Base-by-base conservation (phyloP, 2,329 filamentous ascomycete genomes). In the Colletotrichum aenigma region DNA sequence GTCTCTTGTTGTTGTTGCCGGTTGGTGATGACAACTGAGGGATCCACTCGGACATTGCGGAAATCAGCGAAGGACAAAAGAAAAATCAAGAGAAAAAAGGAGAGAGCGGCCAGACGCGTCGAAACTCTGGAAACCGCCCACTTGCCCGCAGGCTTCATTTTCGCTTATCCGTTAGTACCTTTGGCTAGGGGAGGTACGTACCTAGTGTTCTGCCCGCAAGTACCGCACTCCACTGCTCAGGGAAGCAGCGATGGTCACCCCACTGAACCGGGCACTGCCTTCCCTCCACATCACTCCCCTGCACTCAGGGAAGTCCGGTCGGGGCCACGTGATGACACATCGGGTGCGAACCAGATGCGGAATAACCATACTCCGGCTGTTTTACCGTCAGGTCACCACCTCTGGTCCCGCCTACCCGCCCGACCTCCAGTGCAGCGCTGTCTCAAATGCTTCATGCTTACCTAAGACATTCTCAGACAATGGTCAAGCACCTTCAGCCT, bases 41-140 rank as follows among this genome's bases (percentile, higher is more conserved):
- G 58, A 21, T 64, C 71, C 71, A 71, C 58, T 24, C 58, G 71
- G 71, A 71, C 71, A 71, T 65, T 74, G 24, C 64, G 34, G 10
- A 58, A 58, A 64, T 30, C 28, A 61, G 55, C 36, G 38, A 73
- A 16, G 12, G 24, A n/a, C n/a, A 43, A 24, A 30, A n/a, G 32
- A 61, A 43, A 56, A 56, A 32, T n/a, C 9, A 32, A 32, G 43
- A 52, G 43, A 34, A 36, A 61, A 61, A 36, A 36, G n/a, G 58
- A n/a, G 66, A 43, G 66, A 32, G 58, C 60, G 66, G 52, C 68
- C 72, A 75, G 61, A 55, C 48, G 36, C 36, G 72, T 71, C 68
- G 61, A 75, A 61, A 71, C 61, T 67, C n/a, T 38, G 36, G 34
- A 52, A 26, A 21, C 16, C 58, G 48, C 61, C 67, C 52, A 66